Evolutionary conservation across 2,329 filamentous ascomycete species (phyloP), one percentile per base, ranked within the genome.

Genomic region (Penicillium sp.): DNA sequence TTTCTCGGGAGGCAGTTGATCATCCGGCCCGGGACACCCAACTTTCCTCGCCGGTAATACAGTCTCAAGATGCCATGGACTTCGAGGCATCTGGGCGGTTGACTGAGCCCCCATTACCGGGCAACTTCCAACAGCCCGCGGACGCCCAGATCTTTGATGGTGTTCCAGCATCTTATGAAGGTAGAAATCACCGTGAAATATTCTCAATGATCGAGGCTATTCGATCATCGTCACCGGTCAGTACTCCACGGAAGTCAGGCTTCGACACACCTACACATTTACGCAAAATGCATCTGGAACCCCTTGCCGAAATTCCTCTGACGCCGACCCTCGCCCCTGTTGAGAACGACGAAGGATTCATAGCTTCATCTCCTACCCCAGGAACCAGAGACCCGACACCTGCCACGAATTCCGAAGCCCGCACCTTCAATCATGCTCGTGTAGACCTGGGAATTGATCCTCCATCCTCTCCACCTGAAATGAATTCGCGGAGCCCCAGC

Each of bases 121-220:
- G 27, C 19, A 52, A 72, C 67, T 41, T 67, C 69, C 11, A 80
- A 2, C 16, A 39, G 75, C 78, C 29, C 13, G 27, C 14, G 80
- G 80, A 51, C 22, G 79, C 88, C 36, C 93, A 93, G 61, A 81
- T 85, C 2, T 73, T 82, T 0, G 85, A 92, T 39, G 78, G 80
- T 27, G 81, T 83, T 11, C 81, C 84, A 0, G 75, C 77, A 0
- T 58, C 64, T 3, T 84, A 88, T 48, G 89, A 87, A 0, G 89
- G 93, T 59, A 71, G 84, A 41, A 89, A 95, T 64, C 78, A 78
- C 38, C 69, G 70, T 8, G 82, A 86, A 55, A 80, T 79, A 19
- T 79, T 81, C 4, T 77, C 77, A 0, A 74, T 92, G 54, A 92
- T 90, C 58, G 77, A 86, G 1, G 81, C 85, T 16, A 76, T 91